phyloP scores from a whole-genome alignment of 345 rosid species.

The Eucalyptus marginata region DNA sequence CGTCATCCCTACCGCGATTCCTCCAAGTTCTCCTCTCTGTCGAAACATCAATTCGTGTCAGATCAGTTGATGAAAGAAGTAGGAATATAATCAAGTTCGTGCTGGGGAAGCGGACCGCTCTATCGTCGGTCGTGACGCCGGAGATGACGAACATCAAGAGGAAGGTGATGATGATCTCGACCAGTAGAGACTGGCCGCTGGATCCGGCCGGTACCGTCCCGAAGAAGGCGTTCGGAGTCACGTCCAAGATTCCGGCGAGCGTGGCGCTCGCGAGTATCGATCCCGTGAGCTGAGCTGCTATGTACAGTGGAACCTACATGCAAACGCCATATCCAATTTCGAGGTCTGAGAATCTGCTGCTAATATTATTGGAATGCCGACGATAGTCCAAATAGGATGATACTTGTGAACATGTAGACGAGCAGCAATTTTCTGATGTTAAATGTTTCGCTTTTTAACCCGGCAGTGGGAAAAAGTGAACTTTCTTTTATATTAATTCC shows the following conservation, averaged over 20 bases:
- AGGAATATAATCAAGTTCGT: not conserved
- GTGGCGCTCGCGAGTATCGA: slow-evolving; percentile 52
- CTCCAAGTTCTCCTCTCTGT: slow-evolving; percentile 34
- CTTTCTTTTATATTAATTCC: not conserved
- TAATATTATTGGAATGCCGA: not conserved
- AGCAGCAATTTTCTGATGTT: not conserved
- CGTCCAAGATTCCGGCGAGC: slow-evolving; percentile 16
- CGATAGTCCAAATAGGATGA: not conserved
- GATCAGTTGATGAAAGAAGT: not conserved
- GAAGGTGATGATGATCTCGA: slow-evolving; percentile 53
- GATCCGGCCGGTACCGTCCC: slow-evolving; percentile 58
- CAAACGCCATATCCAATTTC: not conserved
- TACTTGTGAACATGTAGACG: not conserved
- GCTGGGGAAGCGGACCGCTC: slow-evolving; percentile 14
- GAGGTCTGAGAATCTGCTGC: not conserved
- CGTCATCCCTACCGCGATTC: slow-evolving; percentile 55
- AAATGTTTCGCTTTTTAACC: not conserved
- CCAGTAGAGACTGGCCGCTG: slow-evolving; percentile 20
- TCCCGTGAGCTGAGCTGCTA: slow-evolving; percentile 39
- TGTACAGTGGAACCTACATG: slow-evolving; percentile 35
- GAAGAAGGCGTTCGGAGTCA: slow-evolving; percentile 33
- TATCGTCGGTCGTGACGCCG: slow-evolving; percentile 29
- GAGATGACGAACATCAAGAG: slow-evolving; percentile 64
- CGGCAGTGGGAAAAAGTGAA: not conserved
- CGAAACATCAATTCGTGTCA: not conserved